Conservation (phyloP, 345 rosid genomes). For the Populus simonii region DNA sequence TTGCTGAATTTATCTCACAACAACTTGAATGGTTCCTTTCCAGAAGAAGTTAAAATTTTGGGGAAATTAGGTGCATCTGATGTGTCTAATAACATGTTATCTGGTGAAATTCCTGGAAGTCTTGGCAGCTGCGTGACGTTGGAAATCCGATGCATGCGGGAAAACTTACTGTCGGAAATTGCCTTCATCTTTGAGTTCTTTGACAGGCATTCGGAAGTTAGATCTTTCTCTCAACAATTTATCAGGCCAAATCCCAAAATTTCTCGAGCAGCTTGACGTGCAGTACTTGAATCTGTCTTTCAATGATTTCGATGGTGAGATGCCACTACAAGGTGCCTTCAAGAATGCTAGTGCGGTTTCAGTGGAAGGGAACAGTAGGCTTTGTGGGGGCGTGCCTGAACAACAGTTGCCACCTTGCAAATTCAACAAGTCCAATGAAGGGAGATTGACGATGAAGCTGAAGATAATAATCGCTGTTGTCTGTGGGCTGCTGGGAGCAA, state of each 20-base stretch:
- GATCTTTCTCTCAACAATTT: neutral
- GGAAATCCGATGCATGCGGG: neutral
- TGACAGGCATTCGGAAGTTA: neutral
- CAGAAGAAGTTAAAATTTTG: neutral
- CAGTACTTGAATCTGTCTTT: neutral
- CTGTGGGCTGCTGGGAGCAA: neutral
- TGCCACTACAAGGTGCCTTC: conserved; percentile 1
- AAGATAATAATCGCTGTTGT: neutral
- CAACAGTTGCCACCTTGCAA: neutral
- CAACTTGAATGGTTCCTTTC: neutral
- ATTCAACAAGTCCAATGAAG: too few relatives aligned
- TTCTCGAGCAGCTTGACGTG: neutral
- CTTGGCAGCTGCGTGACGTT: neutral
- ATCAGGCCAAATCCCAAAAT: neutral
- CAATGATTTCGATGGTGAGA: conserved; percentile 8
- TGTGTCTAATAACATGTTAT: neutral
- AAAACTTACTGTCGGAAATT: neutral
- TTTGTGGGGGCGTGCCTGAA: conserved; percentile 3
- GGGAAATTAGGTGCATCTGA: neutral
- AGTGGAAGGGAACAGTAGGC: neutral
- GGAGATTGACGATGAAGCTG: neutral
- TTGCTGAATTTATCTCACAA: neutral
- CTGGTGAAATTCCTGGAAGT: neutral
- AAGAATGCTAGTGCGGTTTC: neutral
- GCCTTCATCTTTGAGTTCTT: neutral